phyloP scores from a whole-genome alignment of 352 stramenopile species.

The Globisporangium mamillatum region DNA sequence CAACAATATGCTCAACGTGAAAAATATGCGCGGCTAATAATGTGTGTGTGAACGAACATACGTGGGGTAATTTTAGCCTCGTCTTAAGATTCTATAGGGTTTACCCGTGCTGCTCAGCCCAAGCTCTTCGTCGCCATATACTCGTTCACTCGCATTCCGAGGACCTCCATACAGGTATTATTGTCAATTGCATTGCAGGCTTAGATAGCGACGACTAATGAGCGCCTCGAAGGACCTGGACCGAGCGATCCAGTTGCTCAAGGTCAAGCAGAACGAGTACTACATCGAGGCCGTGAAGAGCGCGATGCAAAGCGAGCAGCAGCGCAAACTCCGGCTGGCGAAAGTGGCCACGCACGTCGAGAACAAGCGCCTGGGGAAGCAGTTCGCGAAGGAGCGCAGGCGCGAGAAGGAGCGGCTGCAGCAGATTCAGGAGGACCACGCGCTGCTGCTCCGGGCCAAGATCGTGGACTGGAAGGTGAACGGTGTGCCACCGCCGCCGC shows the following conservation, averaged over 20 bases:
- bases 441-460: conserved; percentile 47
- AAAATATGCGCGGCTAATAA: neutral
- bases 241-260: conserved; percentile 6
- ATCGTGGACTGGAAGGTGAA: conserved; percentile 48
- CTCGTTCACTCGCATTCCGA: neutral
- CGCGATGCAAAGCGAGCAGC: conserved; percentile 48
- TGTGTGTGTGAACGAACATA: neutral
- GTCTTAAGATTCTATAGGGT: neutral
- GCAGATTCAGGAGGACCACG: conserved; percentile 63
- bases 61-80: neutral
- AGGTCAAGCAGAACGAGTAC: conserved; percentile 24
- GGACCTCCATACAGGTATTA: neutral
- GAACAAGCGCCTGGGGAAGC: conserved; percentile 44
- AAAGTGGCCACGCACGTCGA: conserved; percentile 39
- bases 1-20: neutral
- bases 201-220: neutral
- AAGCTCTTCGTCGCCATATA: neutral
- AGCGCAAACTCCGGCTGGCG: conserved; percentile 41
- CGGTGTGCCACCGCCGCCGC: conserved; percentile 15
- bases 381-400: conserved; percentile 45
- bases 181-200: neutral
- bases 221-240: conserved; percentile 7
- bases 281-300: conserved; percentile 57
- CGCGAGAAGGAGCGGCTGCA: conserved; percentile 47
- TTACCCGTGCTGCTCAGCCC: too few relatives aligned